phyloP scores from a whole-genome alignment of 192 early-diverging fungal species.

The Phlyctochytrium arcticum region DNA sequence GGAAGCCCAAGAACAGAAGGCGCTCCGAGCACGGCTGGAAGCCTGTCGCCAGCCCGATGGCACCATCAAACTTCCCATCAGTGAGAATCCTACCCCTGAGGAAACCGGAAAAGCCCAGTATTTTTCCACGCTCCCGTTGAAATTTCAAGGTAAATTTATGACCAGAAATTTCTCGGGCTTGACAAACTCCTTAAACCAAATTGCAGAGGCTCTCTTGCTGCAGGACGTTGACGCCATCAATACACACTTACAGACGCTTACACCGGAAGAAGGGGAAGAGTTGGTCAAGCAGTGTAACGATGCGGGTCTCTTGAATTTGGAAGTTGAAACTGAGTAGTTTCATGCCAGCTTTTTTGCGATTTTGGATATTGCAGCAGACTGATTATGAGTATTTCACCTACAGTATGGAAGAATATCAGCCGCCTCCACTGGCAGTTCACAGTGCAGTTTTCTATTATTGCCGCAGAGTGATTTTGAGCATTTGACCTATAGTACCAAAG shows the following conservation, averaged over 20 bases:
- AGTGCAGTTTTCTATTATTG: too few species aligned
- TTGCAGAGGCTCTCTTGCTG: slow-evolving; percentile 60
- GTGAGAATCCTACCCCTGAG: slow-evolving; percentile 53
- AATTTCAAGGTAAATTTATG: slow-evolving; percentile 53
- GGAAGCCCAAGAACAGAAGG: slow-evolving; percentile 32
- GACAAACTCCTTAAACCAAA: slow-evolving; percentile 1
- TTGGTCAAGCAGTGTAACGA: slow-evolving; percentile 70
- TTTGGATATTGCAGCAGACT: too few species aligned
- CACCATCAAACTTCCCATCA: slow-evolving; percentile 65
- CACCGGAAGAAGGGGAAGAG: slow-evolving; percentile 69
- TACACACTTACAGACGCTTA: slow-evolving; percentile 65
- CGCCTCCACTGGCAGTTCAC: too few species aligned
- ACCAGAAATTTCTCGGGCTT: background rate
- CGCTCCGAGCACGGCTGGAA: slow-evolving; percentile 55
- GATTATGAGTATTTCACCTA: too few species aligned
- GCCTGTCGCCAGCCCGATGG: slow-evolving; percentile 73
- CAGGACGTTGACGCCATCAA: slow-evolving; percentile 83
- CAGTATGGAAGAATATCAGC: too few species aligned
- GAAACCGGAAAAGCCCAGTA: slow-evolving; percentile 57
- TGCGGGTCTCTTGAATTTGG: slow-evolving; percentile 60
- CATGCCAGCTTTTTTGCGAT: too few species aligned
- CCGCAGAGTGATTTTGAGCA: too few species aligned
- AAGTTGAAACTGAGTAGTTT: slow-evolving; percentile 30
- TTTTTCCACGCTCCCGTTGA: slow-evolving; percentile 64
- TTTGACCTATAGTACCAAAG: too few species aligned